Base-by-base conservation (phyloP, 805 yeast genomes). In the Lachancea cidri region DNA sequence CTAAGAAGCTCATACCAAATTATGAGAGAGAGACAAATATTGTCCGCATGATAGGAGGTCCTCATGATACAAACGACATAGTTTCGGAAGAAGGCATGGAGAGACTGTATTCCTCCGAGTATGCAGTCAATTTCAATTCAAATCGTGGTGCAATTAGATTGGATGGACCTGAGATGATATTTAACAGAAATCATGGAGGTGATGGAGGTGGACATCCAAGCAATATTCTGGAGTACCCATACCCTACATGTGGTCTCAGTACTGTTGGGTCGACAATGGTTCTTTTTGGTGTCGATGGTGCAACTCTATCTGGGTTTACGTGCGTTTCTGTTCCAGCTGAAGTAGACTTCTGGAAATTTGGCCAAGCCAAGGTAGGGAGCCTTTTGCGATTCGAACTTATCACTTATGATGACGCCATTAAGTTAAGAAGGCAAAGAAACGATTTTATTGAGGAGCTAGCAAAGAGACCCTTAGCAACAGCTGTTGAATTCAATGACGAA, bases 261-360 rank as follows among this genome's bases (percentile, higher is more conserved):
- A 93, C 91, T 62, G 91, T 98, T 27, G 98, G 98, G 65, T 97
- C 93, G 66, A 97, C 91, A 65, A 98, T 98, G 1, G 98, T 91
- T 25, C 87, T 91, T 49, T 73, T 91, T 63, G 86, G 98, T 2
- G 86, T 96, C 59, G 98, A 91, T 67, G 98, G 98, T 48, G 98
- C 98, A 33, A 85, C 96, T 8, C 76, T 91, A 43, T 98, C 98
- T 58, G 98, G 98, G 1, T 93, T 91, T 58, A 97, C 93, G 24
- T 91, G 98, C 65, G 83, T 87, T 58, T 97, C 95, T 7, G 97
- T 93, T 45, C 95, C 91, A 49, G 84, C 87, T 13, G 94, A 88
- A 57, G 86, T 94, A 31, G 98, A 93, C 68, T 79, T 93, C 83
- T 91, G 98, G 98, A 93, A 93, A 70, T 84, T 93, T 58, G 98